phyloP scores from a whole-genome alignment of 352 stramenopile species.

The Phytopythium montanum region DNA sequence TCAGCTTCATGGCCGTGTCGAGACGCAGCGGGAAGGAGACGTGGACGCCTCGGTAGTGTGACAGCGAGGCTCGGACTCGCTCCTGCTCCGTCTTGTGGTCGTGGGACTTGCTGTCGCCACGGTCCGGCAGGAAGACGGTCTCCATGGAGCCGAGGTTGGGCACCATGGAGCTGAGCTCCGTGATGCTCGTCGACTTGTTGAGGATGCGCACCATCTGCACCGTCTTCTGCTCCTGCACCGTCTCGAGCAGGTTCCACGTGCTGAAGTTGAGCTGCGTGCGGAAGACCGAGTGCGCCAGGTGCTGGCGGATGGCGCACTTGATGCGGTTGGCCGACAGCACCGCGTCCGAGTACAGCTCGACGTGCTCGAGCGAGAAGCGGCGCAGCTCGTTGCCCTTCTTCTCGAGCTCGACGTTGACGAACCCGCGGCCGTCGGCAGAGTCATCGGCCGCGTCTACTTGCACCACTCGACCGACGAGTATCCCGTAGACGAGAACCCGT shows the following conservation, averaged over 20 bases:
- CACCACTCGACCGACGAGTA: constrained; percentile 53
- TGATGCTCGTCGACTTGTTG: constrained; percentile 81
- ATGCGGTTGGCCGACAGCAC: constrained; percentile 80
- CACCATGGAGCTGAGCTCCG: constrained; percentile 75
- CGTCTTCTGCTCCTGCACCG: constrained; percentile 77
- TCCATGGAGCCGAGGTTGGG: constrained; percentile 67
- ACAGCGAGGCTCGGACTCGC: constrained; percentile 53
- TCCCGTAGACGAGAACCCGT: constrained; percentile 76
- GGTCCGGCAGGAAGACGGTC: constrained; percentile 38
- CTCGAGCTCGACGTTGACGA: constrained; percentile 57
- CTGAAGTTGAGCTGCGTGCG: constrained; percentile 83
- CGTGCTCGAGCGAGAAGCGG: constrained; percentile 55
- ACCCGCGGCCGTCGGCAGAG: constrained; percentile 46
- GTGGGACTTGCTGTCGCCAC: too few species aligned
- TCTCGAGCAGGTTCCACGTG: constrained; percentile 82
- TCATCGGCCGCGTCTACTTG: constrained; percentile 61
- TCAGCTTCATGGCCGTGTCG: constrained; percentile 76
- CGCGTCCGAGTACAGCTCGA: constrained; percentile 77
- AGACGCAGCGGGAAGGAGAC: constrained; percentile 67
- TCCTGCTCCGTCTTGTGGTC: constrained; percentile 56
- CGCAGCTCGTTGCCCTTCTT: constrained; percentile 41
- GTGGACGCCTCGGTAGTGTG: constrained; percentile 71
- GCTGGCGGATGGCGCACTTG: constrained; percentile 66
- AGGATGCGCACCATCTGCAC: constrained; percentile 85
- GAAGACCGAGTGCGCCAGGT: constrained; percentile 74